Percentiles rank a stretch among this genome's conserved stretches.
Evolutionary conservation across 2,329 filamentous ascomycete genomes (phyloP).

Genomic region (Lizonia empirigonia): DNA sequence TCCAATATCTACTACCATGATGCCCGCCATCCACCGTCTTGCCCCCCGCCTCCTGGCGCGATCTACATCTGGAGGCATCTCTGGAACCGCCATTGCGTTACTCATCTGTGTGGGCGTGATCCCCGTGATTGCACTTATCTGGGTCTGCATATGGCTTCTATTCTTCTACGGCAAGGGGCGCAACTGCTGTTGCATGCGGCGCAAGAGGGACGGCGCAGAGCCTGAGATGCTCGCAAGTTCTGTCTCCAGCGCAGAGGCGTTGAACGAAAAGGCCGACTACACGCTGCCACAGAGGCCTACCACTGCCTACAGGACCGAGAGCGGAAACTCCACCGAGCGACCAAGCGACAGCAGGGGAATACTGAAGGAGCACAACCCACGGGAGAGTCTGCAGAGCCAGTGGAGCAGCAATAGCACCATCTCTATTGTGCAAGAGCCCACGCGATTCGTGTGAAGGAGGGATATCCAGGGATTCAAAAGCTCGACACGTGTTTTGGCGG

Average conservation of each 20-base stretch:
- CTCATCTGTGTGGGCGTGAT: conserved; percentile 34
- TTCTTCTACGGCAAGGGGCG: conserved; percentile 32
- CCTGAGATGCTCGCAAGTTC: conserved; percentile 10
- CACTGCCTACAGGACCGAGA: conserved; percentile 17
- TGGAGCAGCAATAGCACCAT: conserved; percentile 24
- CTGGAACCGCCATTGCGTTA: conserved; percentile 28
- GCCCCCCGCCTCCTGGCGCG: conserved; percentile 22
- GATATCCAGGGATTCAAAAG: background rate
- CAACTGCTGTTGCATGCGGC: conserved; percentile 33
- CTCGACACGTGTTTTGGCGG: too few relatives aligned
- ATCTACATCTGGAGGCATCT: conserved; percentile 17
- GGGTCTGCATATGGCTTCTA: conserved; percentile 36
- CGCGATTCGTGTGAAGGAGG: conserved; percentile 28
- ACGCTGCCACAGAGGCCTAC: conserved; percentile 21
- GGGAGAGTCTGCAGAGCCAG: conserved; percentile 21
- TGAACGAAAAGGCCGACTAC: conserved; percentile 23
- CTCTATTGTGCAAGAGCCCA: conserved; percentile 26
- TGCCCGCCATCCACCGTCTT: conserved; percentile 27
- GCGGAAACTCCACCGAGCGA: conserved; percentile 19
- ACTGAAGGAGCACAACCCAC: conserved; percentile 14
- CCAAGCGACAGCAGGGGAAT: conserved; percentile 7
- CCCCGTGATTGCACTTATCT: conserved; percentile 31
- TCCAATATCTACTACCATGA: conserved; percentile 7
- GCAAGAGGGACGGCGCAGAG: conserved; percentile 20
- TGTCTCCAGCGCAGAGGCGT: conserved; percentile 7